Evolutionary conservation across 768 basidiomycete species (phyloP), one percentile per base, ranked within the genome.

Genomic region (Suillus paluster): DNA sequence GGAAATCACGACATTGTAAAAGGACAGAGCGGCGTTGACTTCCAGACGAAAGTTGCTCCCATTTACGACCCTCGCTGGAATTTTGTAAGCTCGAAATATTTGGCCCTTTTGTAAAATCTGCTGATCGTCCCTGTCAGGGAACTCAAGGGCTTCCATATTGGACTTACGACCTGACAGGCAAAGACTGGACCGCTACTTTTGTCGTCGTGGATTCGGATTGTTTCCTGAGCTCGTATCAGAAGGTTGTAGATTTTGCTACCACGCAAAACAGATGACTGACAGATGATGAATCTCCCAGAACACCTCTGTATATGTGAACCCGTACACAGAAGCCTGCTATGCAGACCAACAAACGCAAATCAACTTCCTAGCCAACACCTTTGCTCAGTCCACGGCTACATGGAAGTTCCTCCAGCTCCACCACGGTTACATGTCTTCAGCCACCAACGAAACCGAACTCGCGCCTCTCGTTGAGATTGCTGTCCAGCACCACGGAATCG

Each of bases 1-100:
- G 53, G 53, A 1, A 54, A 54, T 54, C 36, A 54, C 25, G 53
- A 54, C 21, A 9, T 54, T 17, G 53, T 54, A 14, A 54, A 54
- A 54, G 53, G 53, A 23, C 53, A 54, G 23, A 54, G 53, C 15
- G 53, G 53, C 15, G 12, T 54, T n/a, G 53, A 54, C 53, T 54
- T 54, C 34, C 53, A 54, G 34, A 54, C 53, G 23, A 15, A 38
- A 54, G 53, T 54, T 23, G 36, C 53, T 54, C 53, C 53, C 23
- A 23, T 54, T 38, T 54, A 54, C 12, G 36, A 54, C 36, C 5
- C 53, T 23, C 53, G 53, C 7, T 38, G 53, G 53, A 54, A 54
- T n/a, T 54, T 54, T 38, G 53, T 54, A 14, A 12, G 53, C 8
- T 38, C 9, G 17, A 25, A 4, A 23, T 38, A 17, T 23, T 15